A percentile compares a stretch with the other conserved stretches of the same genome.
Conservation (phyloP, 805 yeast genomes). For the Scheffersomyces lignosus region DNA sequence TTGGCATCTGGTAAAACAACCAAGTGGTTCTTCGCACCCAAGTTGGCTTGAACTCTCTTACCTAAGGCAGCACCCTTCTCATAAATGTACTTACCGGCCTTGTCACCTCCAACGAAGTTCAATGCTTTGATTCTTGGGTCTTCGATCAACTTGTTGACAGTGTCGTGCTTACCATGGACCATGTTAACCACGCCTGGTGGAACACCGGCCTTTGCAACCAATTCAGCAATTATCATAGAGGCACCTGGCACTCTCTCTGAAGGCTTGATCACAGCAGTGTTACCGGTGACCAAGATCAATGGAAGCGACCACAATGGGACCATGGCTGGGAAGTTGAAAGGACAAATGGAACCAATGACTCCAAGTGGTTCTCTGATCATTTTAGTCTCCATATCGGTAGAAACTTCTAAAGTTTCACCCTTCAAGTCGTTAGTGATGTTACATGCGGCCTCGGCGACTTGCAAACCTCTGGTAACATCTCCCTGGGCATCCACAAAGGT, state of each 20-base stretch:
- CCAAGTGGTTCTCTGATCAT: conserved; percentile 77
- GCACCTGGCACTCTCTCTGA: conserved; percentile 83
- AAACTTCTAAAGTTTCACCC: conserved; percentile 65
- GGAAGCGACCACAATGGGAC: conserved; percentile 72
- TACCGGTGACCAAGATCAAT: conserved; percentile 65
- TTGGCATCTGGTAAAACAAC: conserved; percentile 73
- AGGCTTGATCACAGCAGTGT: conserved; percentile 62
- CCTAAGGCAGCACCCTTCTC: conserved; percentile 64
- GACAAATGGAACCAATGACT: conserved; percentile 74
- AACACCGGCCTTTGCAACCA: conserved; percentile 70
- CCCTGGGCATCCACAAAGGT: conserved; percentile 75
- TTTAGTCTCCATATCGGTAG: conserved; percentile 73
- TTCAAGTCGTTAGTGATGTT: conserved; percentile 62
- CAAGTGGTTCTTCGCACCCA: conserved; percentile 80
- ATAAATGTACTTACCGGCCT: conserved; percentile 75
- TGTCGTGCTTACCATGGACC: conserved; percentile 71
- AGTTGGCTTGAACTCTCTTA: conserved; percentile 73
- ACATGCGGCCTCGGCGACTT: conserved; percentile 77
- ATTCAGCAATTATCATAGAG: conserved; percentile 70
- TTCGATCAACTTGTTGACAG: conserved; percentile 68
- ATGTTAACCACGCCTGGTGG: conserved; percentile 73
- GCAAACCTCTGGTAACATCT: conserved; percentile 71
- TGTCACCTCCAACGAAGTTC: conserved; percentile 78
- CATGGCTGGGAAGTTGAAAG: conserved; percentile 86
- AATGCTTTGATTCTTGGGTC: conserved; percentile 76